Base-by-base conservation (phyloP, 495 filamentous ascomycete species). In the Penicillium coprophilum region DNA sequence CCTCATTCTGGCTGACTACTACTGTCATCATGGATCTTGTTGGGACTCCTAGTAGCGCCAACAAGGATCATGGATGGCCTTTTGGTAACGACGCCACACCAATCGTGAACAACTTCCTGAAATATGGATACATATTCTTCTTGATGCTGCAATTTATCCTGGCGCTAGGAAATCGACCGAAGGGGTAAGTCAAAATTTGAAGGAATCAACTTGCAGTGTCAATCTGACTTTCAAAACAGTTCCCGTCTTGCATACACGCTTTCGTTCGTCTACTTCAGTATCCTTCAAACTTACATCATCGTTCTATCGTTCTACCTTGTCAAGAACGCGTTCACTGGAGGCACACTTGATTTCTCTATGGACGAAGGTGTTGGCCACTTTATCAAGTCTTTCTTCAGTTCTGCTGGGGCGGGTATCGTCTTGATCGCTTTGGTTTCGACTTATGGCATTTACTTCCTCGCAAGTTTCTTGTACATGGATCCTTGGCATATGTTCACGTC, bases 401-500 rank as follows among this genome's bases (percentile, higher is more conserved):
- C 87, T 2, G 74, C 77, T 12, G 83, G 84, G 53, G 77, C 80
- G 7, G 86, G 91, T 64, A 90, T 96, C 67, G 96, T 98, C 69
- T 80, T 97, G 61, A 85, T 98, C 54, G 94, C 94, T 5, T 76
- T 97, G 66, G 84, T 89, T 50, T 90, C 94, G 32, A 97, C 93
- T 44, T 97, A 96, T 71, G 94, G 94, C 65, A 82, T 97, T 55
- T 97, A 97, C 82, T 96, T 89, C 72, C 75, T 97, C 28, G 92
- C 91, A 28, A 96, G 91, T 53, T 92, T 98, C 81, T 76, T 98
- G 77, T 97, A 98, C 74, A 82, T 96, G 65, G 94, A 98, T 69
- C 94, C 94, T n/a, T 98, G 93, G 93, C 94, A 98, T 80, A 97
- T 98, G 89, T 92, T 98, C 78, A 92, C 91, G 66, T 96, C 91